phyloP scores from a whole-genome alignment of 1,284 basidiomycete species.

The Sporisorium scitamineum region DNA sequence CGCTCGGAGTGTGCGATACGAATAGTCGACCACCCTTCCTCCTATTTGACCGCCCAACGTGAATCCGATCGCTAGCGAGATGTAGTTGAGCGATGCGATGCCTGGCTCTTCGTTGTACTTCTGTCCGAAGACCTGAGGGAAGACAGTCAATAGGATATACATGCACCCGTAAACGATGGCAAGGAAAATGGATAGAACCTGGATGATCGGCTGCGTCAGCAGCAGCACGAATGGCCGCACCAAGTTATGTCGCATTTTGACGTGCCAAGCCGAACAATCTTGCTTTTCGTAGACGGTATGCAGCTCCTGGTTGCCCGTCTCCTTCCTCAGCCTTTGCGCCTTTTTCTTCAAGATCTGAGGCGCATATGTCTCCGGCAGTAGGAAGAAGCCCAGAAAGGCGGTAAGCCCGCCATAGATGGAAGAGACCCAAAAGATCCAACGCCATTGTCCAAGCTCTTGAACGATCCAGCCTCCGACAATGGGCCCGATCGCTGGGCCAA shows the following conservation, averaged over 20 bases:
- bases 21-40: slow-evolving; percentile 74
- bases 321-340: slow-evolving; percentile 71
- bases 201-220: slow-evolving; percentile 72
- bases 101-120: slow-evolving; percentile 71
- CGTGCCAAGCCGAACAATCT: slow-evolving; percentile 57
- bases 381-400: slow-evolving; percentile 51
- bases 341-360: slow-evolving; percentile 65
- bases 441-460: slow-evolving; percentile 46
- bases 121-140: slow-evolving; percentile 75
- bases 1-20: slow-evolving; percentile 74
- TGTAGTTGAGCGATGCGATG: slow-evolving; percentile 77
- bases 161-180: slow-evolving; percentile 67
- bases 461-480: slow-evolving; percentile 54
- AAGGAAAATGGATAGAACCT: slow-evolving; percentile 73
- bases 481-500: slow-evolving; percentile 56
- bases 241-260: slow-evolving; percentile 69
- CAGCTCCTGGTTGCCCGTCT: slow-evolving; percentile 64
- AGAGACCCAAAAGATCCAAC: slow-evolving; percentile 56
- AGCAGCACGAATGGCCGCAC: slow-evolving; percentile 73
- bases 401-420: slow-evolving; percentile 52
- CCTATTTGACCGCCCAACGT: slow-evolving; percentile 73
- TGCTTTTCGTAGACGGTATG: slow-evolving; percentile 59
- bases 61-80: slow-evolving; percentile 72
- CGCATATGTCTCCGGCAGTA: slow-evolving; percentile 67
- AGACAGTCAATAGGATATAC: slow-evolving; percentile 76